Base-by-base conservation (phyloP, 2,329 filamentous ascomycete species). In the Aspergillus luchuensis region DNA sequence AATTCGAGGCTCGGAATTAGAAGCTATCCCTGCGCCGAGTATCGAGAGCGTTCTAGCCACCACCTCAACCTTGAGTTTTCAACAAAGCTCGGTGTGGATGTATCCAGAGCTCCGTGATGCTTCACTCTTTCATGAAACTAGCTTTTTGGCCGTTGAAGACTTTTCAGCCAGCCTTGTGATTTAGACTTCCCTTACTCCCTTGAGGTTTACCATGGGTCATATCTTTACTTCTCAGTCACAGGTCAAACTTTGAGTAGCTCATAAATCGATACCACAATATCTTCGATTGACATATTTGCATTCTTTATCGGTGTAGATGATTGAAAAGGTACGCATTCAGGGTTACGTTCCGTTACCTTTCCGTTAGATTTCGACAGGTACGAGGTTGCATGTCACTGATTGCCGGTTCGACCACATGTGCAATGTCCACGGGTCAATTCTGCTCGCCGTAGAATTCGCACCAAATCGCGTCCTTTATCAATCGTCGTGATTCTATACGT, bases 311-410 rank as follows among this genome's bases (percentile, higher is more conserved):
- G 25, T 33, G 25, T 30, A 5, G 25, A 50, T 19, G 8, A 33
- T 11, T 33, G 47, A 30, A 17, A 17, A 19, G 47, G 47, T 30
- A 49, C 11, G 23, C 23, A 19, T 28, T 49, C 45, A 17, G 17
- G n/a, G 17, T 43, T 19, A 43, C 17, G 39, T n/a, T n/a, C 17
- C 41, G 15, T 49, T 49, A 49, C 47, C 45, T n/a, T n/a, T 49
- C 47, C 7, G 25, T 11, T 30, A 8, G 28, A 50, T 50, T 28
- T 28, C 30, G 47, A 50, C 47, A 36, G 28, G 10, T 30, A 36
- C 33, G 11, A 51, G 48, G 39, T 53, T 57, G 58, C 53, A 39
- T 57, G 58, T 52, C 58, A 53, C 53, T 49, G 33, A 41, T 50
- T 38, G 56, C 38, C 53, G 58, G 58, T 50, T 48, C 39, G 41